Base-by-base conservation (phyloP, 1,284 basidiomycete species). In the Trichosporon ovoides region DNA sequence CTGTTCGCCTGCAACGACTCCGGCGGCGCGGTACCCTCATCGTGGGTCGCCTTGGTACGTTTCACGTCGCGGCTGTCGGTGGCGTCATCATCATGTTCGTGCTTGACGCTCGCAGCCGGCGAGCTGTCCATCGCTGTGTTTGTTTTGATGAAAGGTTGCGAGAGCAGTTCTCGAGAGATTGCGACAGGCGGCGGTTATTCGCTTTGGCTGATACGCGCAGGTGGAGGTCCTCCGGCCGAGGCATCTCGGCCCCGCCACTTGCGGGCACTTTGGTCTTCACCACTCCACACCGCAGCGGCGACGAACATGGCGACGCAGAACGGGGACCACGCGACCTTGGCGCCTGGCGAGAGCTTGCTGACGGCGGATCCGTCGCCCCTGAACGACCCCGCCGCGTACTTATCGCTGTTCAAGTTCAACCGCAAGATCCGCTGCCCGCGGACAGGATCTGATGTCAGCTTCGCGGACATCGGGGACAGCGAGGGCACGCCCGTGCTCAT, bases 91-190 rank as follows among this genome's bases (percentile, higher is more conserved):
- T 40, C 37, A 13, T 38, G 52, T 7, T 38, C 52, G 13, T 53
- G 12, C 31, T 43, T 53, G 52, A 37, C 51, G 35, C 13, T 13
- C 58, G 89, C 87, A 72, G 82, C 78, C 48, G 90, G 91, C 10
- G 87, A 80, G 35, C 77, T 88, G 1, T 85, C 28, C 43, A 48
- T 48, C n/a, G 16, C 43, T 28, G 43, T 22, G 28, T 48, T 22
- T 22, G 49, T 51, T 10, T 18, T n/a, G n/a, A 7, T 35, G 33
- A 18, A 48, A n/a, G 18, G 4, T 13, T 10, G 20, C 11, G 16
- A 20, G 18, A 14, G 24, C 38, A 31, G 43, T n/a, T n/a, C n/a
- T n/a, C 28, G 22, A 48, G 22, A 33, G 24, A 22, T 14, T 46
- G 22, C 14, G 13, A 20, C 11, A 11, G 35, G 43, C 16, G 43